A percentile compares a stretch with the other conserved stretches of the same genome.
Evolutionary conservation across 169 alveolate species (phyloP).

Genomic region (Theileria luwenshuni): DNA sequence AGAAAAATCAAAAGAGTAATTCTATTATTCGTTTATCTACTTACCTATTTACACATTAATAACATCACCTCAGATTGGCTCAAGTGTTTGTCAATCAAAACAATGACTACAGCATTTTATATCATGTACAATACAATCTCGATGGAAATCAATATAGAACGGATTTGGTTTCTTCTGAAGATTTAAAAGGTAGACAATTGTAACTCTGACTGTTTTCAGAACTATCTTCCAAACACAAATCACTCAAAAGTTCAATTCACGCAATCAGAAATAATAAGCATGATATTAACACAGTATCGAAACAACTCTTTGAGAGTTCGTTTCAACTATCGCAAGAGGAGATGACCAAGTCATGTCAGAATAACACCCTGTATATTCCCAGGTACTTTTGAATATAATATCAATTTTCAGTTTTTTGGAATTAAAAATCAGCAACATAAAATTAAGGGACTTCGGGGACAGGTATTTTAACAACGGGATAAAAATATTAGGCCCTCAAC

Average conservation of each 20-base stretch:
- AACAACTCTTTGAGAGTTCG: conserved; percentile 15
- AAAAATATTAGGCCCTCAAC: no score
- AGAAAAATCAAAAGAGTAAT: conserved; percentile 39
- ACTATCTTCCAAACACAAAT: conserved; percentile 10
- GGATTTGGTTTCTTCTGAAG: conserved; percentile 29
- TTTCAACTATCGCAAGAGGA: conserved; percentile 22
- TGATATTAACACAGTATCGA: background rate
- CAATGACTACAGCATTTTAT: conserved; percentile 13
- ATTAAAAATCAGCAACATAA: conserved; percentile 8
- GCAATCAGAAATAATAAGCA: background rate
- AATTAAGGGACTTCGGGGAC: conserved; percentile 22
- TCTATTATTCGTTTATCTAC: background rate
- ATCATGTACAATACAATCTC: conserved; percentile 43
- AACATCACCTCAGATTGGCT: conserved; percentile 16
- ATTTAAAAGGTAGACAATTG: conserved; percentile 24
- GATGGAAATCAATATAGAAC: conserved; percentile 16
- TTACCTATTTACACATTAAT: background rate
- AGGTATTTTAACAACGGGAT: no score
- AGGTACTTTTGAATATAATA: conserved; percentile 10
- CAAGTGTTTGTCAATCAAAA: conserved; percentile 28
- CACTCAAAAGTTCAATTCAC: conserved; percentile 14
- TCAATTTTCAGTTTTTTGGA: conserved; percentile 12
- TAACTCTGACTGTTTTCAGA: conserved; percentile 6
- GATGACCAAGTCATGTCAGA: conserved; percentile 13
- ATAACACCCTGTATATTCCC: conserved; percentile 36